phyloP scores from a whole-genome alignment of 345 rosid species.

The Euphorbia peplus region DNA sequence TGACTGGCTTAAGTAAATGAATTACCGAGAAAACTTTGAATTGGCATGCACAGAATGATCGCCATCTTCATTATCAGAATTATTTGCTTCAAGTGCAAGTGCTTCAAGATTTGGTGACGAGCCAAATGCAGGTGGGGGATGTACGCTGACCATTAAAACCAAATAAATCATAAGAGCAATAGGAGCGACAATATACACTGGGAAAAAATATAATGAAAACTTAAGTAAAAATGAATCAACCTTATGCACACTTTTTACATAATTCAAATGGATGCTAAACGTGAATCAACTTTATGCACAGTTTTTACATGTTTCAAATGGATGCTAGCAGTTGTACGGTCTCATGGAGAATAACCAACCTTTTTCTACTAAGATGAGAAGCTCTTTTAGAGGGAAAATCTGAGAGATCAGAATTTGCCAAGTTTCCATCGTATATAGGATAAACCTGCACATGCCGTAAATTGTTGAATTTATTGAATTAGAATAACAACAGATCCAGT shows the following conservation, averaged over 20 bases:
- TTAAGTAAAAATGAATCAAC: background rate
- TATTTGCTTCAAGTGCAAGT: slow-evolving; percentile 65
- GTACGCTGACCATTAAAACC: slow-evolving; percentile 60
- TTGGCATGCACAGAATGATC: slow-evolving; percentile 79
- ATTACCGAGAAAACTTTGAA: slow-evolving; percentile 60
- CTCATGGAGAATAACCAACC: slow-evolving; percentile 36
- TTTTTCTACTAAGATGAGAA: slow-evolving; percentile 39
- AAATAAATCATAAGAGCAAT: slow-evolving; percentile 20
- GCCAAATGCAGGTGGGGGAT: slow-evolving; percentile 98
- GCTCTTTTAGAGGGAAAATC: slow-evolving; percentile 29
- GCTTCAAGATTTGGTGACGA: slow-evolving; percentile 95
- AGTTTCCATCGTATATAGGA: slow-evolving; percentile 46
- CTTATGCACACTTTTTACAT: background rate
- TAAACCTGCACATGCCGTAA: slow-evolving; percentile 65
- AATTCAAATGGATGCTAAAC: background rate
- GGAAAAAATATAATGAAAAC: slow-evolving; percentile 2
- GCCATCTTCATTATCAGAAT: slow-evolving; percentile 45
- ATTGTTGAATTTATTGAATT: slow-evolving; percentile 20
- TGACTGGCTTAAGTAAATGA: slow-evolving; percentile 14
- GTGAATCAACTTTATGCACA: too few relatives aligned
- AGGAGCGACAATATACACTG: slow-evolving; percentile 8
- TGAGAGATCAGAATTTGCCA: slow-evolving; percentile 34
- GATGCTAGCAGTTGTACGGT: slow-evolving; percentile 1
- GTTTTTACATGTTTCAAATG: background rate
- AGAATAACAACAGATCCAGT: background rate